Evolutionary conservation across 768 basidiomycete species (phyloP).

Genomic region (Hysterangium stoloniferum): DNA sequence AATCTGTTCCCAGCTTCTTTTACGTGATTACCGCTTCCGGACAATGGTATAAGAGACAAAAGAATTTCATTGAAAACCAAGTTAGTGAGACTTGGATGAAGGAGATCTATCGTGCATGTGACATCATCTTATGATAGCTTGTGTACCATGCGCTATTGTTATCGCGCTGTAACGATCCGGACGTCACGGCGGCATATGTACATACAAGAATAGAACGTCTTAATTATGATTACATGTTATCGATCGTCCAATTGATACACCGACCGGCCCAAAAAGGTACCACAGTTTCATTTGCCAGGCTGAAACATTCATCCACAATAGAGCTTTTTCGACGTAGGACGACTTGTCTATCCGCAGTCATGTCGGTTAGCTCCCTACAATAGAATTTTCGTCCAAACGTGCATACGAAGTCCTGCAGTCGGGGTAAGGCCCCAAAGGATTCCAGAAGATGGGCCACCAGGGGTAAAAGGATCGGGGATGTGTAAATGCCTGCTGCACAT

Average conservation of each 20-base stretch:
- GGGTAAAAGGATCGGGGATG: conserved; percentile 85
- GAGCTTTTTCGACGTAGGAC: conserved; percentile 21
- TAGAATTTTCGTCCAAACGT: conserved; percentile 79
- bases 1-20: conserved; percentile 2
- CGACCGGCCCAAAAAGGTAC: conserved; percentile 38
- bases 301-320: conserved; percentile 17
- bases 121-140: no score
- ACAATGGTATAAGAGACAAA: neutral
- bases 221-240: no score
- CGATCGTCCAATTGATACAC: conserved; percentile 28
- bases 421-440: conserved; percentile 78
- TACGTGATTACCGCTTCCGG: neutral
- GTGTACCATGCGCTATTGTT: no score
- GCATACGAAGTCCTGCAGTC: conserved; percentile 74
- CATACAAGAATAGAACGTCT: neutral
- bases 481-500: conserved; percentile 96
- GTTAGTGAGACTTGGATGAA: no score
- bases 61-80: no score
- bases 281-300: conserved; percentile 19
- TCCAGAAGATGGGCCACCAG: conserved; percentile 84
- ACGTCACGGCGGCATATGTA: no score
- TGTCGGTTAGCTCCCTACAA: conserved; percentile 19
- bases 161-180: no score
- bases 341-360: conserved; percentile 18
- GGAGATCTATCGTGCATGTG: no score